Percentiles rank a stretch among this genome's conserved stretches.
Evolutionary conservation across 192 early-diverging fungal genomes (phyloP).

Genomic region (Backusella circina): DNA sequence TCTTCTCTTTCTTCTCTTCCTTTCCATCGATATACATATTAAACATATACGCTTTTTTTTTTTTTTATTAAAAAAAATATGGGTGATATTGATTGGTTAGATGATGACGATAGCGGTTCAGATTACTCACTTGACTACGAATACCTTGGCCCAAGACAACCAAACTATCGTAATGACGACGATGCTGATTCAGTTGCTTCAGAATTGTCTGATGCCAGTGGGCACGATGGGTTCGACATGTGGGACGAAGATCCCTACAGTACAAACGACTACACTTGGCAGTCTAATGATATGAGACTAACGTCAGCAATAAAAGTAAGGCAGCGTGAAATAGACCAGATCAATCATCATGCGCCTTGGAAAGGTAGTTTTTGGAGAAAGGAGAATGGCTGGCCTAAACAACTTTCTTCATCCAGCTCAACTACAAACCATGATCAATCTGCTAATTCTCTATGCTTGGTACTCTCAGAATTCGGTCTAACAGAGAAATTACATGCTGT

Average conservation of each 20-base stretch:
- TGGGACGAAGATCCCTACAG: slow-evolving; percentile 36
- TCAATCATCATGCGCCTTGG: slow-evolving; percentile 4
- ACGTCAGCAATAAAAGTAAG: slow-evolving; percentile 15
- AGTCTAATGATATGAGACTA: slow-evolving; percentile 35
- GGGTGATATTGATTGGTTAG: slow-evolving; percentile 1
- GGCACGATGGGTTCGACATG: slow-evolving; percentile 26
- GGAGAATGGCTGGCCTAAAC: slow-evolving; percentile 28
- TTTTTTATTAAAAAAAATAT: not conserved
- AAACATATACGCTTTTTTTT: not conserved
- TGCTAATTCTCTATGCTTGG: slow-evolving; percentile 16
- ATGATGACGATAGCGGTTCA: slow-evolving; percentile 16
- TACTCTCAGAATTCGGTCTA: slow-evolving; percentile 8
- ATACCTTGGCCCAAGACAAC: slow-evolving; percentile 28
- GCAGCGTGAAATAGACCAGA: not conserved
- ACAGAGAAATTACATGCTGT: slow-evolving; percentile 23
- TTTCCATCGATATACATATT: not conserved
- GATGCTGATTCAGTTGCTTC: slow-evolving; percentile 29
- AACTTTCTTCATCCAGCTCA: slow-evolving; percentile 17
- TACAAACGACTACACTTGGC: slow-evolving; percentile 34
- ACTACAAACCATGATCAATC: slow-evolving; percentile 36
- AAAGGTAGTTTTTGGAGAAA: slow-evolving; percentile 31
- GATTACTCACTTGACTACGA: slow-evolving; percentile 33
- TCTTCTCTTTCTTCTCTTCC: not conserved
- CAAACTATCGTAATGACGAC: slow-evolving; percentile 22
- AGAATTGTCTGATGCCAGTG: slow-evolving; percentile 11